A percentile compares a stretch with the other conserved stretches of the same genome.
Conservation (phyloP, 306 rosid species). For the Sphenostylis stenocarpa region DNA sequence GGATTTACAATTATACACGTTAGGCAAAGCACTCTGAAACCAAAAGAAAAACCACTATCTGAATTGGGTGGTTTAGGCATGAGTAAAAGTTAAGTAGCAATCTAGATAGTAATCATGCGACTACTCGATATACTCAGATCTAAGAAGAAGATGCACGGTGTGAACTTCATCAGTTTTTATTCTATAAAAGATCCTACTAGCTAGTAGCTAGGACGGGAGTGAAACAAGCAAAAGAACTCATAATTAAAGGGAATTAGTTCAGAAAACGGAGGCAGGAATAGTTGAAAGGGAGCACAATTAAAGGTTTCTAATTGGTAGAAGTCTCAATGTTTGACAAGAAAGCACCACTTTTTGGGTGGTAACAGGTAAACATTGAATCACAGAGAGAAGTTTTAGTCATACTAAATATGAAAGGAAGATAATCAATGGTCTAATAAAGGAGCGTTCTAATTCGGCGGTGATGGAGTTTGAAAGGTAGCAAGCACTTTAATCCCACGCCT, state of each 20-base stretch:
- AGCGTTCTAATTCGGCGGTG: conserved; percentile 33
- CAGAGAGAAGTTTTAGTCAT: background rate
- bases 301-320: background rate
- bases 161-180: conserved; percentile 25
- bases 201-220: conserved; percentile 12
- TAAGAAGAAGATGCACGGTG: conserved; percentile 23
- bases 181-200: conserved; percentile 26
- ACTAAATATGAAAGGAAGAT: background rate
- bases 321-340: conserved; percentile 36
- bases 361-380: conserved; percentile 37
- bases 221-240: conserved; percentile 21
- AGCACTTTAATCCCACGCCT: conserved; percentile 27
- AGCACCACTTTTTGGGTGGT: conserved; percentile 30
- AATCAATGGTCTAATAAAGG: conserved; percentile 28
- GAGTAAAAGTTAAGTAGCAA: conserved; percentile 6
- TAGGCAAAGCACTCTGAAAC: conserved; percentile 4
- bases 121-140: background rate
- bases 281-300: background rate
- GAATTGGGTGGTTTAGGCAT: conserved; percentile 20
- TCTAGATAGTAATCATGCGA: conserved; percentile 17
- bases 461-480: conserved; percentile 31
- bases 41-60: background rate
- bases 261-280: conserved; percentile 2
- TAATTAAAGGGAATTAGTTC: conserved; percentile 1
- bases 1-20: background rate